Base-by-base conservation (phyloP, 2,329 filamentous ascomycete genomes). In the Ascochyta fabae region DNA sequence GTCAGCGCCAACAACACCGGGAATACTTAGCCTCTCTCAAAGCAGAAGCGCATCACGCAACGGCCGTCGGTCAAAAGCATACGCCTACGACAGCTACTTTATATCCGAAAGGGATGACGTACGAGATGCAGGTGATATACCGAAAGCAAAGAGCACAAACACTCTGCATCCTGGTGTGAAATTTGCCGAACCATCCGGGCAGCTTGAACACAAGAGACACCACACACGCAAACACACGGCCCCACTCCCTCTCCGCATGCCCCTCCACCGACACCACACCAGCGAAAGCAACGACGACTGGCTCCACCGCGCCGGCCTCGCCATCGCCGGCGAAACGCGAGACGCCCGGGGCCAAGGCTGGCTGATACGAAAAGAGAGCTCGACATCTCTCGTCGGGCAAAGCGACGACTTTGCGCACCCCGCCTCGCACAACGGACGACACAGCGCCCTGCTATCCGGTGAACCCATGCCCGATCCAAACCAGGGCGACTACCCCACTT, bases 271-370 rank as follows among this genome's bases (percentile, higher is more conserved):
- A 38, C 66, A 74, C 48, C 71, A 74, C 48, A 74, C 71, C 26
- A 68, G 53, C 51, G 69, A 73, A 23, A 40, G 63, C 1, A 65
- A 62, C 47, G 78, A 84, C 45, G 83, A 84, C 67, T 88, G 85
- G 85, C 76, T 87, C 49, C 80, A 85, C 40, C 82, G 85, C 48
- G 82, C 85, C 0, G 84, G 84, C 3, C 77, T 84, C 7, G 80
- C 81, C 0, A 81, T 87, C 5, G 81, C 84, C 2, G 81, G 82
- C 4, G 80, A 84, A 19, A 81, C 84, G 5, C 77, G 84, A 34
- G 84, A 87, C 62, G 80, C 81, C 53, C 87, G 87, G 62, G 85
- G 85, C n/a, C 84, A 87, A 65, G 81, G 81, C 51, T 87, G 85
- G 85, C 77, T 87, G 3, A 76, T 78, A 3, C 81, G 84, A 47